Percentiles rank a stretch among this genome's conserved stretches.
Conservation (phyloP, 1,284 basidiomycete genomes). For the Pseudozyma thailandica region DNA sequence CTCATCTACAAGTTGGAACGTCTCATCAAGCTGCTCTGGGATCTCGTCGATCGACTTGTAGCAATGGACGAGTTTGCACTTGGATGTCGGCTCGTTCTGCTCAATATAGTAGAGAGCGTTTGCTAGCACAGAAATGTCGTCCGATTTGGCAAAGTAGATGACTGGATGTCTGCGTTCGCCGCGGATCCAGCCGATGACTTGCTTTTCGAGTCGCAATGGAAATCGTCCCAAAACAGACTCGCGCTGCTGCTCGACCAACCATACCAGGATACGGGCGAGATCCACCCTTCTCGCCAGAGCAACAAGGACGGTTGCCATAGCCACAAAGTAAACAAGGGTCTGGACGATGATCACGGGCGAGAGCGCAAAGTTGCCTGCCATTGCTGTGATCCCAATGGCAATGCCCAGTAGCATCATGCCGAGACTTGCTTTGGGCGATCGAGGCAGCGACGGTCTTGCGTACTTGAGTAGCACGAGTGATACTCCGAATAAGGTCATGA, state of each 20-base stretch:
- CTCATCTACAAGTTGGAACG: constrained; percentile 59
- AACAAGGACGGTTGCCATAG: constrained; percentile 71
- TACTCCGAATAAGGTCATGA: constrained; percentile 76
- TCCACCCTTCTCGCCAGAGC: constrained; percentile 72
- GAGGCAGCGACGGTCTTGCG: constrained; percentile 74
- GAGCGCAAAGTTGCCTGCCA: constrained; percentile 50
- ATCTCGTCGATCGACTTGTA: constrained; percentile 71
- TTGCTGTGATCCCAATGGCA: constrained; percentile 75
- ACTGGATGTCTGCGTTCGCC: constrained; percentile 73
- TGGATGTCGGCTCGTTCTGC: constrained; percentile 76
- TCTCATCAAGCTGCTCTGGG: constrained; percentile 67
- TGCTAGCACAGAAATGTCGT: constrained; percentile 73
- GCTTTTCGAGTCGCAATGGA: constrained; percentile 68
- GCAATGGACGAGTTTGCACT: constrained; percentile 77
- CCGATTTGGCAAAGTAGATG: constrained; percentile 52
- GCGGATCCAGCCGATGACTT: constrained; percentile 71
- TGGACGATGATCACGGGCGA: constrained; percentile 75
- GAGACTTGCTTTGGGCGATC: constrained; percentile 70
- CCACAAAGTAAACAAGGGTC: constrained; percentile 39
- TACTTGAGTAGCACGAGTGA: constrained; percentile 75
- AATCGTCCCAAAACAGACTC: constrained; percentile 15
- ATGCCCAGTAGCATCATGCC: constrained; percentile 71
- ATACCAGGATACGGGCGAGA: constrained; percentile 73
- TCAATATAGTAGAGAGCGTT: constrained; percentile 76
- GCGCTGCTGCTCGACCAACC: constrained; percentile 75